These are phyloP conservation scores for Closterium sp. DNA, from an alignment of 139 green algal genomes.

Conservation along the genomic window DNA sequence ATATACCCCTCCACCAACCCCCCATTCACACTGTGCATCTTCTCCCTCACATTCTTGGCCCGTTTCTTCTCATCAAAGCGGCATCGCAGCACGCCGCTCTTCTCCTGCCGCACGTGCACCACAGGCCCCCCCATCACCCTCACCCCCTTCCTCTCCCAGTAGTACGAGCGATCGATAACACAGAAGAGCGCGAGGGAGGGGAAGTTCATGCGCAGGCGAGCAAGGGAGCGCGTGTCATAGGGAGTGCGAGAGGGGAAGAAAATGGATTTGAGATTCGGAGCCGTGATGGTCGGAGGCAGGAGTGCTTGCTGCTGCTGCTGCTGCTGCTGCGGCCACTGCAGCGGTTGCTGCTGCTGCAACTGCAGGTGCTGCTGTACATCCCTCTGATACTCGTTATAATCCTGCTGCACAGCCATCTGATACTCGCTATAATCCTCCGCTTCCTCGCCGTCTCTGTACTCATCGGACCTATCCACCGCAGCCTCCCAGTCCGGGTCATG, in stretches of 20 bases:
- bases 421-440: too few species aligned
- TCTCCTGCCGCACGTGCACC: neutral
- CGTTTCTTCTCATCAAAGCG: neutral
- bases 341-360: too few species aligned
- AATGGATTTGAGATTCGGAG: neutral
- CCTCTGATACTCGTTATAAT: too few species aligned
- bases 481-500: neutral
- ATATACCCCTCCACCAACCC: too few species aligned
- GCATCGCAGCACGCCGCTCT: neutral
- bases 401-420: too few species aligned
- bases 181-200: neutral
- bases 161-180: neutral
- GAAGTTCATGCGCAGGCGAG: neutral
- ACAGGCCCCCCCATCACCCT: neutral
- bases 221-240: neutral
- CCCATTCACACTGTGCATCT: neutral
- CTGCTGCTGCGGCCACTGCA: too few species aligned
- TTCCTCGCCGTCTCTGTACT: neutral
- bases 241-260: neutral
- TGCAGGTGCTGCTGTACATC: too few species aligned
- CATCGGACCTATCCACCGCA: neutral
- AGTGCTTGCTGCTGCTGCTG: neutral
- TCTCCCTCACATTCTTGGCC: neutral
- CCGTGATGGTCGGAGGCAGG: neutral
- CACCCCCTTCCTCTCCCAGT: neutral